Percentiles rank a stretch among this genome's conserved stretches.
These are phyloP conservation scores for Neurospora pannonica DNA, from an alignment of 495 filamentous ascomycete genomes.

Conservation along the genomic window DNA sequence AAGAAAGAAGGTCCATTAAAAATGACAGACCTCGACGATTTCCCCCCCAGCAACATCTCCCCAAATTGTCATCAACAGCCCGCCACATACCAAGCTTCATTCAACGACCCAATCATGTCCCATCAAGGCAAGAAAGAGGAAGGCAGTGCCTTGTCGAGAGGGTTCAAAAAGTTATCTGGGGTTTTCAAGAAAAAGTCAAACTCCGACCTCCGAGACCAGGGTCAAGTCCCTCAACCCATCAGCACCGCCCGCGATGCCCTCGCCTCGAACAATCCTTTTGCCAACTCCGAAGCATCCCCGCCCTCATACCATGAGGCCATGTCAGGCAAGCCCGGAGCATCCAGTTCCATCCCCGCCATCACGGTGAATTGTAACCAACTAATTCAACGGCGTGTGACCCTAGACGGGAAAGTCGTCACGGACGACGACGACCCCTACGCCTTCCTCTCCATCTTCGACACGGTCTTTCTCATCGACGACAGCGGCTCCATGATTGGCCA, in stretches of 20 bases:
- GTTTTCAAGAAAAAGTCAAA: not conserved
- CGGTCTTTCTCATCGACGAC: conserved; percentile 90
- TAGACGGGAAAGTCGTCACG: conserved; percentile 2
- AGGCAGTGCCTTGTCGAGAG: not conserved
- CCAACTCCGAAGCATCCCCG: conserved; percentile 3
- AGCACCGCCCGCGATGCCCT: not conserved
- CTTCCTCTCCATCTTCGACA: conserved; percentile 86
- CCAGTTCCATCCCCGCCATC: conserved; percentile 3
- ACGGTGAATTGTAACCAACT: not conserved
- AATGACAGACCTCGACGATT: not conserved
- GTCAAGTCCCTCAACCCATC: not conserved
- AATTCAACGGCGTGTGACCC: not conserved
- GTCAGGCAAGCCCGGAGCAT: conserved; percentile 3
- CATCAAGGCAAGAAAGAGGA: not conserved
- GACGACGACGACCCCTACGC: conserved; percentile 56
- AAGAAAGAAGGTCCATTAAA: not conserved
- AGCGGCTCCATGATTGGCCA: conserved; percentile 74
- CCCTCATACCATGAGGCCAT: conserved; percentile 13
- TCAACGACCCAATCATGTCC: not conserved
- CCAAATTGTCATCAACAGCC: not conserved
- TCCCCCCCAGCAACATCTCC: not conserved
- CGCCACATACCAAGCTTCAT: not conserved
- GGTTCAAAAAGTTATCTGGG: not conserved
- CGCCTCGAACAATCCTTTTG: not conserved
- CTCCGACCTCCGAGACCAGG: not conserved